Evolutionary conservation across 2,329 filamentous ascomycete species (phyloP).

Genomic region (Paramyrothecium roridum): DNA sequence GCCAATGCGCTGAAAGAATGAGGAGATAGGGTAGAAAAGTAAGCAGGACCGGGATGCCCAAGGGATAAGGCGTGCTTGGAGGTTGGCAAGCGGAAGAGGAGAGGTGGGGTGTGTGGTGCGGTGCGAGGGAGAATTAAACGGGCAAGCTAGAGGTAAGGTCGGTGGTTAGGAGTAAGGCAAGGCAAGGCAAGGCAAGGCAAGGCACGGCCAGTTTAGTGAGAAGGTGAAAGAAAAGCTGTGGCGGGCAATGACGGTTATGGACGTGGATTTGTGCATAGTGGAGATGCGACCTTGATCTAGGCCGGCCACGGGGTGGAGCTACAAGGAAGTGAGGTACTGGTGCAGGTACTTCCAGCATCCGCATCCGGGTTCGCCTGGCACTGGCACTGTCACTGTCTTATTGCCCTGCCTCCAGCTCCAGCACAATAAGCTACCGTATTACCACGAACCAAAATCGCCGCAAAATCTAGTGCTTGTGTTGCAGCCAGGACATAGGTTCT

Average conservation of each 20-base stretch:
- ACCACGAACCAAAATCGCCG: too few species aligned
- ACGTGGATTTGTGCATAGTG: background rate
- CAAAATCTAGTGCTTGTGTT: too few species aligned
- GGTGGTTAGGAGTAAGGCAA: too few species aligned
- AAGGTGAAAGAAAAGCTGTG: constrained; percentile 7
- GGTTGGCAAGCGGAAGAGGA: background rate
- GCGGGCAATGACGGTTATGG: constrained; percentile 4
- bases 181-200: too few species aligned
- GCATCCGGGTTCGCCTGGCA: too few species aligned
- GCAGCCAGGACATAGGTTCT: too few species aligned
- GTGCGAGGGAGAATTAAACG: background rate
- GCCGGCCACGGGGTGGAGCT: background rate
- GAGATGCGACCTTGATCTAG: background rate
- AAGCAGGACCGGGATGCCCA: background rate
- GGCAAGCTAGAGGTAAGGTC: background rate
- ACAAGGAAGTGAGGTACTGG: background rate
- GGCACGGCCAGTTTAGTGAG: background rate
- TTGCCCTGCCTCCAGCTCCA: too few species aligned
- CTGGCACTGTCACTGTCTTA: too few species aligned
- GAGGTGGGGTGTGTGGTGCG: background rate
- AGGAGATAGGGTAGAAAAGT: background rate
- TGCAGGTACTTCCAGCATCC: too few species aligned
- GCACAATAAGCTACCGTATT: too few species aligned
- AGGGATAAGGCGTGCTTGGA: background rate
- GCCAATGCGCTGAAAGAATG: background rate